phyloP scores from a whole-genome alignment of 331 rosid species.

The Pyrus hybrid region DNA sequence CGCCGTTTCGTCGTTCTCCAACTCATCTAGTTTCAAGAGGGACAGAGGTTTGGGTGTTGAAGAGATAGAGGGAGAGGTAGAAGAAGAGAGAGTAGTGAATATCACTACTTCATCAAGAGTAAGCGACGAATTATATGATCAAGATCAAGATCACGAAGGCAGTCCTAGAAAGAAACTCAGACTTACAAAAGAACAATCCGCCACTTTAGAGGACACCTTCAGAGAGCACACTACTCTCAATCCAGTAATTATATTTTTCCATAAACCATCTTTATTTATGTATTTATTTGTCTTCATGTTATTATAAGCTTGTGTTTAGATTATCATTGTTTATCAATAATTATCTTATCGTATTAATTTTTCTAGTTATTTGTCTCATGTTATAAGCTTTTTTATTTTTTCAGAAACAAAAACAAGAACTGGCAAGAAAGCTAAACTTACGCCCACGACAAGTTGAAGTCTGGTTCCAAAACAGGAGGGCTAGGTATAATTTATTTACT shows the following conservation, averaged over 20 bases:
- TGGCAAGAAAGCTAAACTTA: slow-evolving; percentile 60
- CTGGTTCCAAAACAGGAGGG: slow-evolving; percentile 97
- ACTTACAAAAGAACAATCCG: slow-evolving; percentile 74
- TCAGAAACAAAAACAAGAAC: slow-evolving; percentile 78
- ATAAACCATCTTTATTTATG: not conserved
- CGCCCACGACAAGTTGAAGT: slow-evolving; percentile 91
- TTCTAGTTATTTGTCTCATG: not conserved
- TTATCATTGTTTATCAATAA: too few species aligned
- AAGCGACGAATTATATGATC: slow-evolving; percentile 28
- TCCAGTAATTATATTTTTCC: slow-evolving; percentile 34
- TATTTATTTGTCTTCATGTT: not conserved
- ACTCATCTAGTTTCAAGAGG: slow-evolving; percentile 61
- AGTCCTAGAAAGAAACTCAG: slow-evolving; percentile 80
- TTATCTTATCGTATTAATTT: not conserved
- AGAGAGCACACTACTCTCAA: slow-evolving; percentile 70
- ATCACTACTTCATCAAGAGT: slow-evolving; percentile 3
- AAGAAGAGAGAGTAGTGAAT: not conserved
- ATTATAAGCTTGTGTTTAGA: not conserved
- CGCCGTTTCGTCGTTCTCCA: slow-evolving; percentile 60
- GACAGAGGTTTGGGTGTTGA: slow-evolving; percentile 44
- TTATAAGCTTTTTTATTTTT: not conserved
- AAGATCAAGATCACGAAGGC: slow-evolving; percentile 24
- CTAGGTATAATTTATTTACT: slow-evolving; percentile 40
- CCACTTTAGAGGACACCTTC: slow-evolving; percentile 66
- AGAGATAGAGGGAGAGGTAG: slow-evolving; percentile 34